Base-by-base conservation (phyloP, 1,284 basidiomycete species). In the Pterulicium gracile region DNA sequence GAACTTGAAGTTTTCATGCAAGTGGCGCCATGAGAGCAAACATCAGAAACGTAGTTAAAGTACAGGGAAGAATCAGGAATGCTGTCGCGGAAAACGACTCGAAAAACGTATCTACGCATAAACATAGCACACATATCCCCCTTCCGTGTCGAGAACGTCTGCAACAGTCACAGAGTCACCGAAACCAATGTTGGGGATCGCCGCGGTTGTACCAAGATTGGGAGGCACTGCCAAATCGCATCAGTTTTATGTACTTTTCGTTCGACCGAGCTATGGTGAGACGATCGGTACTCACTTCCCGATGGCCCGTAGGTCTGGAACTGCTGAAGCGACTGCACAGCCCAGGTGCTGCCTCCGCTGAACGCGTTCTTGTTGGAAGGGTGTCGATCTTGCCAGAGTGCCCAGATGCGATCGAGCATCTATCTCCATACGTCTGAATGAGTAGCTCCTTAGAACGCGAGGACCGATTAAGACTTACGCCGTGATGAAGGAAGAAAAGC, bases 111-210 rank as follows among this genome's bases (percentile, higher is more conserved):
- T n/a, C n/a, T 22, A 43, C 23, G 20, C 42, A 22, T 43, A 43
- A 7, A 43, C 42, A 23, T 43, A 43, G 23, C 42, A 43, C 14
- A 43, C 19, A 19, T 43, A 43, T 22, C 42, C 42, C 17, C 42
- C 42, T 22, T 43, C 5, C 12, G 42, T 43, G 23, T 43, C 42
- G 20, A 43, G 5, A 7, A 43, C 42, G 17, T 43, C 42, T 23
- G 10, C 20, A 4, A 43, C 42, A 7, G n/a, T 7, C 7, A 17
- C 36, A 17, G 4, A 17, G 5, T 17, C 7, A 39, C 36, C 36
- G 15, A 7, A 39, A 18, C 19, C 19, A 18, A 15, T 18, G 15
- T 39, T 39, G 36, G 36, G 36, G 7, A 39, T 10, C 7, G 19
- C 15, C 4, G 36, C 19, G 36, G n/a, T 10, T 18, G 5, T 7